Percentiles rank a stretch among this genome's conserved stretches.
Conservation (phyloP, 768 basidiomycete species). For the Kwoniella europaea region DNA sequence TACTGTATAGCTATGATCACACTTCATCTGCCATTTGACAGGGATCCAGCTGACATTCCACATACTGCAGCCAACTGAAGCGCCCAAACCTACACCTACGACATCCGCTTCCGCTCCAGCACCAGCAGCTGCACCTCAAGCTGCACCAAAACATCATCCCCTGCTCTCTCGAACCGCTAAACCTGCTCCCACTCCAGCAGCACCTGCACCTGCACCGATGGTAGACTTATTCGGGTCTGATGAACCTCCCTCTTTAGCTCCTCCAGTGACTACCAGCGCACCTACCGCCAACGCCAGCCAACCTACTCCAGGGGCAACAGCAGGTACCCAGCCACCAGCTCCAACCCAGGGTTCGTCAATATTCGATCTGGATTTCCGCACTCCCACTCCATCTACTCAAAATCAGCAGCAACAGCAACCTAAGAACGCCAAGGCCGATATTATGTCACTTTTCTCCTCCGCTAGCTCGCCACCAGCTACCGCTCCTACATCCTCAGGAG, state of each 20-base stretch:
- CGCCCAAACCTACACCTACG: constrained; percentile 39
- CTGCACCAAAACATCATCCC: constrained; percentile 43
- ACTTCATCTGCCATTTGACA: background rate
- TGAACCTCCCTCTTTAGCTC: constrained; percentile 38
- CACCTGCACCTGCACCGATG: constrained; percentile 41
- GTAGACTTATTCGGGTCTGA: constrained; percentile 50
- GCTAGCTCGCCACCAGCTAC: constrained; percentile 32
- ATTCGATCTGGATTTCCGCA: constrained; percentile 57
- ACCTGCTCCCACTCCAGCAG: constrained; percentile 31
- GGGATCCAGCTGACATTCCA: constrained; percentile 4
- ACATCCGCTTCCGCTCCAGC: constrained; percentile 38
- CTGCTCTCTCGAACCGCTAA: constrained; percentile 39
- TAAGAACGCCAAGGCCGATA: constrained; percentile 52
- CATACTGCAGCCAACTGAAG: constrained; percentile 8
- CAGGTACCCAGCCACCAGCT: constrained; percentile 24
- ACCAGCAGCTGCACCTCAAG: constrained; percentile 18
- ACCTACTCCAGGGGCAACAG: constrained; percentile 19
- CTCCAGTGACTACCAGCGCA: constrained; percentile 34
- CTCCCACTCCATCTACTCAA: constrained; percentile 37
- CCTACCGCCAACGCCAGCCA: constrained; percentile 20
- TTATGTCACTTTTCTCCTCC: constrained; percentile 56
- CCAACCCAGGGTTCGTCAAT: constrained; percentile 36
- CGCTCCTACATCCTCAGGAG: constrained; percentile 23
- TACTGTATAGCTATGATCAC: background rate
- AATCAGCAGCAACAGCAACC: constrained; percentile 18